Conservation (phyloP, 1,284 basidiomycete species). For the Inonotus obliquus region DNA sequence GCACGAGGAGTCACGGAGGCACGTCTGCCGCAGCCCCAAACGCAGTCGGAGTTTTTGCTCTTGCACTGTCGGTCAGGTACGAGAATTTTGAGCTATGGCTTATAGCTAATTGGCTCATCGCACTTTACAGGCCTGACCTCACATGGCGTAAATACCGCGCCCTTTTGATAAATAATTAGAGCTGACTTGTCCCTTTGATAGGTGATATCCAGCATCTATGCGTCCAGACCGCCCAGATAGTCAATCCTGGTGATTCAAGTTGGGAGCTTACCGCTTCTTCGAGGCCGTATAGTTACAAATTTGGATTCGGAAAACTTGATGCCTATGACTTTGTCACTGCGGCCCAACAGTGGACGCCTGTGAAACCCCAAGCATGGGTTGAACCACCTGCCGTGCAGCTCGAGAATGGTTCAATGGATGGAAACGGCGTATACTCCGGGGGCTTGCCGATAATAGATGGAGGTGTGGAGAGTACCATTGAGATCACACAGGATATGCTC, state of each 20-base stretch:
- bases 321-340: conserved; percentile 81
- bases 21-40: conserved; percentile 99
- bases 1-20: conserved; percentile 87
- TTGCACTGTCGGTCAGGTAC: conserved; percentile 81
- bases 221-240: conserved; percentile 70
- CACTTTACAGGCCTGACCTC: conserved; percentile 69
- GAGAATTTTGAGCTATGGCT: conserved; percentile 24
- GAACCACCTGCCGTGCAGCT: conserved; percentile 70
- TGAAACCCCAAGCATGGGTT: conserved; percentile 95
- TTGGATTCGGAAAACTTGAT: conserved; percentile 90
- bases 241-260: conserved; percentile 90
- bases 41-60: conserved; percentile 86
- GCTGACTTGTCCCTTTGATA: background rate
- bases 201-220: conserved; percentile 88
- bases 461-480: conserved; percentile 66
- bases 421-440: conserved; percentile 53
- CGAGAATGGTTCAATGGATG: conserved; percentile 54
- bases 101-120: background rate
- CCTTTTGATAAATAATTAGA: background rate
- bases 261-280: conserved; percentile 88
- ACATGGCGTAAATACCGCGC: conserved; percentile 65
- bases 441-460: conserved; percentile 61
- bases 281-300: conserved; percentile 92
- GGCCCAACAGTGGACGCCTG: conserved; percentile 78
- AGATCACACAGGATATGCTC: conserved; percentile 71